Evolutionary conservation across 345 rosid genomes (phyloP), one percentile per base, ranked within the genome.

Genomic region (Salix suchowensis): DNA sequence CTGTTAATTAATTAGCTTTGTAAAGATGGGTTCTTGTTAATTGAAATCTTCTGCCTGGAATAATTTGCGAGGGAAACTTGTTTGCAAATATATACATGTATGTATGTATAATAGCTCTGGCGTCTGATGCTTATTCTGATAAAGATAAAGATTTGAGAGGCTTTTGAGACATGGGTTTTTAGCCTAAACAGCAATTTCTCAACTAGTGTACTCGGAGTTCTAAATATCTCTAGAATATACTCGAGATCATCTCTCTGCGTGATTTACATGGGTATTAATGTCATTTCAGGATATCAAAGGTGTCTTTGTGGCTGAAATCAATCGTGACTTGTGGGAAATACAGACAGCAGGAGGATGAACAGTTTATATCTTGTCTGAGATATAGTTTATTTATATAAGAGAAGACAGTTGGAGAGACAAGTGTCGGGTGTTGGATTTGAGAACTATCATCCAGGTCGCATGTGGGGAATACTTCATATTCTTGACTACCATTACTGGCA

Each of bases 401-500:
- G 87, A 65, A 88, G 79, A 83, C 85, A 78, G 7, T 71, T 87
- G 74, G 67, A 82, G 58, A 54, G 44, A 44, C 84, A 78, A 24
- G 65, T 74, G 24, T 80, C 89, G 39, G 85, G 74, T 74, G 50
- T 76, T 72, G 78, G 55, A 71, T 68, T 85, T 48, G 84, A 82
- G 77, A 76, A 76, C 48, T 70, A 83, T 66, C 89, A 84, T 77
- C 85, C 88, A 28, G 82, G 97, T 11, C 87, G 96, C 82, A 77
- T 87, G 82, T 77, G 86, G 83, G 89, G 84, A 58, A 82, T 91
- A 69, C 78, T 91, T 78, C 91, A 88, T 78, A 77, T 87, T 67
- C 89, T 92, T 74, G 86, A 89, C 68, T 79, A 89, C 75, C 87
- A 89, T 67, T 87, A 83, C 23, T 78, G 93, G 91, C 81, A 70